Base-by-base conservation (phyloP, 495 filamentous ascomycete species). In the Talaromyces wortmannii region DNA sequence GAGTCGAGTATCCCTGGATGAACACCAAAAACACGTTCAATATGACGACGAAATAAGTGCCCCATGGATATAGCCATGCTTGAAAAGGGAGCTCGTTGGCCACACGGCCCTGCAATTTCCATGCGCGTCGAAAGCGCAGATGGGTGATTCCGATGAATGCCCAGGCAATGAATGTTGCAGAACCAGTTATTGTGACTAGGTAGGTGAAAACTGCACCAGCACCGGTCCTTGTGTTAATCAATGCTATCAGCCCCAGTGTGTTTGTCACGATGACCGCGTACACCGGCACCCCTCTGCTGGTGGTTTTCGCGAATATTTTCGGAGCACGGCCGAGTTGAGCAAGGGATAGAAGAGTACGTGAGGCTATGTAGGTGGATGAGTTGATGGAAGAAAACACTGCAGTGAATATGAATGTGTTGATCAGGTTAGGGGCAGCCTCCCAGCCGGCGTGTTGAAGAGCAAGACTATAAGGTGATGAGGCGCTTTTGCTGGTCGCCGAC, bases 81-180 rank as follows among this genome's bases (percentile, higher is more conserved):
- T 42, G 52, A 75, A 84, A 92, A 2, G 88, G 86, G 29, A 92
- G 77, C 64, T 91, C 85, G 18, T 85, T 79, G 0, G 85, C 57
- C n/a, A 64, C 62, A 43, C 78, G 78, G 18, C 83, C 87, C 17
- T 88, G 82, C 45, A 70, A 59, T 12, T 69, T 73, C 87, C 86
- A 91, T 13, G 83, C 84, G 29, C 57, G 59, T 29, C 85, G 82
- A 73, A 87, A 87, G 6, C 75, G 76, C 52, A 82, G 70, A 52
- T 83, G 80, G 1, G 80, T 70, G 17, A 82, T 58, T 59, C 74
- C 81, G 57, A 84, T 83, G 32, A 66, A 73, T 11, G 73, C 78
- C 76, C 79, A 83, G 4, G 75, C 77, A 60, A 83, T 82, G 32
- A 85, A 73, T 7, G 79, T 74, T 12, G 77, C 68, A 6, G 84